phyloP scores from a whole-genome alignment of 1,284 basidiomycete species.

The Trichosporon coremiiforme region DNA sequence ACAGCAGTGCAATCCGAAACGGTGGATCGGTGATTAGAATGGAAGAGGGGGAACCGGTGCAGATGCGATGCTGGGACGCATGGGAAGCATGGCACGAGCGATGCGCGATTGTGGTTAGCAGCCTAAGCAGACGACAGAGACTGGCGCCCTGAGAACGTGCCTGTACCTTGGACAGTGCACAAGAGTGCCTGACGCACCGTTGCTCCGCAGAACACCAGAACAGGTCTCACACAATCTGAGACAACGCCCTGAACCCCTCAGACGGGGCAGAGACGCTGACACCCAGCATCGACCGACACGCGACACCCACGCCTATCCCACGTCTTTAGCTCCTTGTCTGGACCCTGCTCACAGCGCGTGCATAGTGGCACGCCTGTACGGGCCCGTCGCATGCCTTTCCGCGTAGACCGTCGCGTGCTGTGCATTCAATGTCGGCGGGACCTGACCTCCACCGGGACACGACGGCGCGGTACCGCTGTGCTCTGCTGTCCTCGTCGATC shows the following conservation, averaged over 20 bases:
- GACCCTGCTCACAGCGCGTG: background rate
- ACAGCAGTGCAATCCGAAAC: background rate
- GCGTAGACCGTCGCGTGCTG: background rate
- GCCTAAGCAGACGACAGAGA: too few relatives aligned
- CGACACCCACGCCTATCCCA: background rate
- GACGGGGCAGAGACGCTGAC: too few relatives aligned
- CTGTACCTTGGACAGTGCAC: background rate
- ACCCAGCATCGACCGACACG: background rate
- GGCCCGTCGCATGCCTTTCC: background rate
- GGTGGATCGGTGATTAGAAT: background rate
- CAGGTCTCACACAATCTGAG: background rate
- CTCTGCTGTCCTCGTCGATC: background rate
- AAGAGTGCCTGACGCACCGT: background rate
- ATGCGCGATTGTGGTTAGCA: background rate
- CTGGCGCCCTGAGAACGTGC: background rate
- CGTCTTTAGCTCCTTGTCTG: background rate
- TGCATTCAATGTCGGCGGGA: conserved; percentile 3
- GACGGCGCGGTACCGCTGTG: background rate
- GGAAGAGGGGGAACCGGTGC: background rate
- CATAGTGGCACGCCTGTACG: background rate
- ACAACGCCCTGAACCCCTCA: background rate
- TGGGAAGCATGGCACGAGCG: background rate
- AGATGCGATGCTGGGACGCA: background rate
- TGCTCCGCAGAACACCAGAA: background rate
- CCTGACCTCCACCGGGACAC: conserved; percentile 6